Percentiles rank a stretch among this genome's conserved stretches.
These are phyloP conservation scores for Ustanciosporium gigantosporum DNA, from an alignment of 1,284 basidiomycete species.

Conservation along the genomic window DNA sequence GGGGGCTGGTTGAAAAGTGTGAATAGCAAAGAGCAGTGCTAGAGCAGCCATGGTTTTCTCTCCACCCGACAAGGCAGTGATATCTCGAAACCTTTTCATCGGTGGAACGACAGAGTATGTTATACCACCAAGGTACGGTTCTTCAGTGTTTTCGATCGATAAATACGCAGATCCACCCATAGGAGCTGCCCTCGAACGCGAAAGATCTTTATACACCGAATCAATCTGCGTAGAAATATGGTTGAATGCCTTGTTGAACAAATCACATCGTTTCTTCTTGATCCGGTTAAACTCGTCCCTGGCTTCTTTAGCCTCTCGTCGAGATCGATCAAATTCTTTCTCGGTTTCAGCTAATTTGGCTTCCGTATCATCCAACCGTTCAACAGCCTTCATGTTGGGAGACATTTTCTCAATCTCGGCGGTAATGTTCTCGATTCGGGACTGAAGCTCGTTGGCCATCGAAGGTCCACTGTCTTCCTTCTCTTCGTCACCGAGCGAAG, in stretches of 20 bases:
- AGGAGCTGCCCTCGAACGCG: constrained; percentile 86
- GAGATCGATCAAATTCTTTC: constrained; percentile 66
- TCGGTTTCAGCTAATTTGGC: constrained; percentile 66
- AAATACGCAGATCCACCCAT: constrained; percentile 96
- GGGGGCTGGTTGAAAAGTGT: constrained; percentile 89
- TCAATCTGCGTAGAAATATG: constrained; percentile 95
- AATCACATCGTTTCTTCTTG: constrained; percentile 70
- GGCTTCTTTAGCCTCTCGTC: constrained; percentile 81
- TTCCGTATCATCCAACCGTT: constrained; percentile 92
- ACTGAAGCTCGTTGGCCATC: constrained; percentile 74
- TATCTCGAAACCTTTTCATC: constrained; percentile 98
- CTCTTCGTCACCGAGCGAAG: constrained; percentile 77
- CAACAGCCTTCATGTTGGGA: constrained; percentile 94
- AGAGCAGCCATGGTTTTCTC: constrained; percentile 98
- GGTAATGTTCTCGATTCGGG: constrained; percentile 45
- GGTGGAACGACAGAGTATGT: constrained; percentile 96
- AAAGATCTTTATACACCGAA: constrained; percentile 95
- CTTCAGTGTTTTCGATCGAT: constrained; percentile 93
- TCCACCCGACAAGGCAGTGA: constrained; percentile 96
- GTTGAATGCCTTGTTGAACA: constrained; percentile 94
- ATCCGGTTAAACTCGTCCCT: constrained; percentile 88
- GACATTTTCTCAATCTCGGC: constrained; percentile 89
- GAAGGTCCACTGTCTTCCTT: constrained; percentile 74
- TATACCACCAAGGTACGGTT: constrained; percentile 92
- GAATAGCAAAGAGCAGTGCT: constrained; percentile 92